These are phyloP conservation scores for Russula abietina DNA, from an alignment of 768 basidiomycete species.

Conservation along the genomic window DNA sequence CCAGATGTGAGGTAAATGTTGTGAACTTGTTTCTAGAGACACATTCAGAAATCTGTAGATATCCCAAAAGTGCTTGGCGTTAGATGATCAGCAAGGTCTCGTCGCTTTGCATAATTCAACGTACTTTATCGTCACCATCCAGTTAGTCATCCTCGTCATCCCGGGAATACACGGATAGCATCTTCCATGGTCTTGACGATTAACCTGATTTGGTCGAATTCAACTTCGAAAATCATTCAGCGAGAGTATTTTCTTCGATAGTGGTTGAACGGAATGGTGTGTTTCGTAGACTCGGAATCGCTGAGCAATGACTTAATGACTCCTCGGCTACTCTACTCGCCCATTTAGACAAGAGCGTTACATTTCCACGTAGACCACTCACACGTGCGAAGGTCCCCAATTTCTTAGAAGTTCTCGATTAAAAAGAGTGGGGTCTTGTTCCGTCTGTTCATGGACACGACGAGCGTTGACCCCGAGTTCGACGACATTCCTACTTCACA, in stretches of 20 bases:
- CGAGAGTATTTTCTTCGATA: constrained; percentile 66
- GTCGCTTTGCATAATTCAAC: constrained; percentile 1
- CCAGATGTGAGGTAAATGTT: constrained; percentile 78
- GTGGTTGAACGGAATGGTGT: constrained; percentile 85
- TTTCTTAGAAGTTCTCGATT: constrained; percentile 80
- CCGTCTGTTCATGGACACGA: constrained; percentile 22
- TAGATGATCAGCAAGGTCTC: constrained; percentile 16
- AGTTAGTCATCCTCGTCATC: constrained; percentile 39
- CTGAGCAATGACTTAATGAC: too few relatives aligned
- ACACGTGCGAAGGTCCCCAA: constrained; percentile 88
- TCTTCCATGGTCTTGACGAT: constrained; percentile 66
- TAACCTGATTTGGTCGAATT: constrained; percentile 85
- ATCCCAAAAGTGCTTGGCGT: neutral
- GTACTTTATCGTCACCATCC: constrained; percentile 60
- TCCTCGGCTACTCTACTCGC: constrained; percentile 40
- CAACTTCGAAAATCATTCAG: constrained; percentile 90
- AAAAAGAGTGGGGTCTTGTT: constrained; percentile 60
- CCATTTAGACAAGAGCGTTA: constrained; percentile 43
- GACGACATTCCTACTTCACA: constrained; percentile 61
- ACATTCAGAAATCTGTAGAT: neutral
- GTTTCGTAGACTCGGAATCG: constrained; percentile 35
- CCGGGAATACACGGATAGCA: constrained; percentile 70
- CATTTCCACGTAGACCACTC: constrained; percentile 70
- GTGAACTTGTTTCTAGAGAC: constrained; percentile 55
- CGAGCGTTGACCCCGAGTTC: constrained; percentile 30